These are phyloP conservation scores for Botrytis pseudocinerea DNA, from an alignment of 2,329 filamentous ascomycete genomes.

Conservation along the genomic window DNA sequence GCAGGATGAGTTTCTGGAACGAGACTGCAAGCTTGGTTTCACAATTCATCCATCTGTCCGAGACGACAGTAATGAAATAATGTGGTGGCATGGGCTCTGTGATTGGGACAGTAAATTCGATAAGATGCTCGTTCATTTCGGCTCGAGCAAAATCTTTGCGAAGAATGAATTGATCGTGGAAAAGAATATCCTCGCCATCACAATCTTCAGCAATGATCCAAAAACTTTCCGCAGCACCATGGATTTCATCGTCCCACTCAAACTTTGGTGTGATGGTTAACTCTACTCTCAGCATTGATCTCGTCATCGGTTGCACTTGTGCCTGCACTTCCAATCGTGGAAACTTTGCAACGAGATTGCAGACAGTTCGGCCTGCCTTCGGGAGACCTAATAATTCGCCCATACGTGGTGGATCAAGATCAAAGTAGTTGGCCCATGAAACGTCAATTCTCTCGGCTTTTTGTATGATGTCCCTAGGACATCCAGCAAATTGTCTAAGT, in stretches of 20 bases:
- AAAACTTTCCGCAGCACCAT: slow-evolving; percentile 87
- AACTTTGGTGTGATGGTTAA: slow-evolving; percentile 92
- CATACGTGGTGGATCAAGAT: slow-evolving; percentile 94
- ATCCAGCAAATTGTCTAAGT: slow-evolving; percentile 82
- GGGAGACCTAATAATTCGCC: slow-evolving; percentile 90
- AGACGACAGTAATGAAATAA: slow-evolving; percentile 94
- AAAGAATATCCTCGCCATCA: slow-evolving; percentile 93
- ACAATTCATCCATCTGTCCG: slow-evolving; percentile 97
- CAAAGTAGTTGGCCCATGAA: slow-evolving; percentile 90
- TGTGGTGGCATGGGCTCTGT: slow-evolving; percentile 98
- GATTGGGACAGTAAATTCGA: slow-evolving; percentile 95
- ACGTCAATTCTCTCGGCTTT: slow-evolving; percentile 96
- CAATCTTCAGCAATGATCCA: slow-evolving; percentile 98
- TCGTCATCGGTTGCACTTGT: slow-evolving; percentile 90
- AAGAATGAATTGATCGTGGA: slow-evolving; percentile 90
- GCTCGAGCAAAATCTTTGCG: slow-evolving; percentile 83
- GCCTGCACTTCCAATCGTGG: slow-evolving; percentile 90
- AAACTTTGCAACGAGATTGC: slow-evolving; percentile 85
- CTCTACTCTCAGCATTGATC: slow-evolving; percentile 88
- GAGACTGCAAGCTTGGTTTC: slow-evolving; percentile 91
- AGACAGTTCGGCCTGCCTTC: slow-evolving; percentile 82
- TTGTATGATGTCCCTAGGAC: slow-evolving; percentile 80
- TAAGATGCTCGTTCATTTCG: slow-evolving; percentile 88
- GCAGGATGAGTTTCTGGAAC: slow-evolving; percentile 91
- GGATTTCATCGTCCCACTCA: slow-evolving; percentile 87